Evolutionary conservation across 140 eudicot genomes (phyloP), one percentile per base, ranked within the genome.

Genomic region (Cichorium intybus): DNA sequence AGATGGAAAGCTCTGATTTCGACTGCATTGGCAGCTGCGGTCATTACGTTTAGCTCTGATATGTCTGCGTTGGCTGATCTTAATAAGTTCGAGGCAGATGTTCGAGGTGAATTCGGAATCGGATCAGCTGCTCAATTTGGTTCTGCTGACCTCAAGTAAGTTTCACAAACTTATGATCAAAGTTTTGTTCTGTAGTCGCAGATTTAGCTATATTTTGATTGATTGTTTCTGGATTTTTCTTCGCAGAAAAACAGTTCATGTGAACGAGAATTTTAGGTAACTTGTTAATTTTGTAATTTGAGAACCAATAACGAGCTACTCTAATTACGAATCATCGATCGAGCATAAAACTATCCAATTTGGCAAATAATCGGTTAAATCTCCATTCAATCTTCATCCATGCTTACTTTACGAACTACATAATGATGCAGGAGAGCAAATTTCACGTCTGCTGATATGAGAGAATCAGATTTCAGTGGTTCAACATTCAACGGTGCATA

Each of bases 41-140:
- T 81, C 56, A 77, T 88, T 61, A 70, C 84, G 23, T 72, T 85
- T 33, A 53, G 79, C 53, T 46, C 79, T 4, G 72, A 79, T 56
- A 70, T 80, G 75, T 75, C 86, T 56, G 95, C 97, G 47, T 27
- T 93, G 63, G 99, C 99, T 41, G 99, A 93, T 64, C 82, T 93
- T 24, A 93, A 93, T 66, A 93, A 93, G 70, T 93, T 23, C 49
- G 97, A 93, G 49, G 99, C 99, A 1, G 99, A 93, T 12, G 35
- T 75, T 24, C 81, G 99, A 0, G 99, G 99, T 14, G 99, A 88
- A 69, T 93, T 93, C 31, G 97, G 99, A 24, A 88, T 93, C 53
- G 99, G 97, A 33, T 93, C 99, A 9, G 99, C 97, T 28, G 99
- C 99, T 46, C 97, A 93, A 60, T 93, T 77, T 79, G 99, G 99